A percentile compares a stretch with the other conserved stretches of the same genome.
Conservation (phyloP, 352 stramenopile genomes). For the Albugo candida region DNA sequence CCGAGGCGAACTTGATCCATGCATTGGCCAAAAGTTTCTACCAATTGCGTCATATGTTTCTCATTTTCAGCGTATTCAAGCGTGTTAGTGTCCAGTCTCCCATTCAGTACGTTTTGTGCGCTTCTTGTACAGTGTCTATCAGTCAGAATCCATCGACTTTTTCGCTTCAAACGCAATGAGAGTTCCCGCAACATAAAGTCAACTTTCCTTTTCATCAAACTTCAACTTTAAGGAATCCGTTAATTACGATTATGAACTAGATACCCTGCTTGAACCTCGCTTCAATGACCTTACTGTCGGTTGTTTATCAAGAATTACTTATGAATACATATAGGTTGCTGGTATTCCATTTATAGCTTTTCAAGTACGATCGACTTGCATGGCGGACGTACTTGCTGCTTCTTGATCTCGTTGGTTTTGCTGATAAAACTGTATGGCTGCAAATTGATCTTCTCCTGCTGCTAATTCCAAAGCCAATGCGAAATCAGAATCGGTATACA, state of each 20-base stretch:
- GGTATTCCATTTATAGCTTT: no score
- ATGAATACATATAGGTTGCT: no score
- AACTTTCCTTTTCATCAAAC: no score
- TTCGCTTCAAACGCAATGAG: no score
- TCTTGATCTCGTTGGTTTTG: constrained; percentile 30
- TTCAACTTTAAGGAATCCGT: no score
- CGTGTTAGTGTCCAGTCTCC: constrained; percentile 37
- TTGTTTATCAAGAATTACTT: no score
- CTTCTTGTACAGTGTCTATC: no score
- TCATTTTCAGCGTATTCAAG: constrained; percentile 31
- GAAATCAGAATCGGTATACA: constrained; percentile 34
- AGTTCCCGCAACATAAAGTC: no score
- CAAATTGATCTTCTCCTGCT: constrained; percentile 41
- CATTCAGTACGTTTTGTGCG: constrained; percentile 29
- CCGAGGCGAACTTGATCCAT: constrained; percentile 29
- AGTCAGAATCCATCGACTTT: no score
- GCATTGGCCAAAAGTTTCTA: constrained; percentile 19
- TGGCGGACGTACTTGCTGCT: constrained; percentile 26
- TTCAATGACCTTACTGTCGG: no score
- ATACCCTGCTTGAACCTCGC: no score
- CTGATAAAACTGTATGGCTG: constrained; percentile 37
- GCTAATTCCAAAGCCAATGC: constrained; percentile 34
- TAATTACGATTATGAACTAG: no score
- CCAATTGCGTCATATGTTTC: constrained; percentile 34
- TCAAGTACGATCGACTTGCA: constrained; percentile 18